These are phyloP conservation scores for Trichophyton schoenleinii DNA, from an alignment of 2,329 filamentous ascomycete genomes.

Conservation along the genomic window DNA sequence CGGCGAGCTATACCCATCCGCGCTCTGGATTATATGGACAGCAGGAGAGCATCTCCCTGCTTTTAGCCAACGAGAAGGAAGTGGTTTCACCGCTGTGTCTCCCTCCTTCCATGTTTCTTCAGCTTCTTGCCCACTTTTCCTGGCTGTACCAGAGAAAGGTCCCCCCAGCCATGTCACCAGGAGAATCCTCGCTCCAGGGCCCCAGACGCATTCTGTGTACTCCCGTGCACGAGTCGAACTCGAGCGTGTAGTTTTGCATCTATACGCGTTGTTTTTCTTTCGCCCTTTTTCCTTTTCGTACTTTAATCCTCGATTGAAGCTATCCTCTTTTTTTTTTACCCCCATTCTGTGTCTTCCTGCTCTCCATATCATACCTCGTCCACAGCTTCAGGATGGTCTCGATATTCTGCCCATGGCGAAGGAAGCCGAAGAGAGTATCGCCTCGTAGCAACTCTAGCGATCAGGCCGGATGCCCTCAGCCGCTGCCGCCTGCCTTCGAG, in stretches of 20 bases:
- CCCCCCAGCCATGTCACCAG: background rate
- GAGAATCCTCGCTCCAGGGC: background rate
- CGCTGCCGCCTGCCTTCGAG: background rate
- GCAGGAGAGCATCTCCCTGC: background rate
- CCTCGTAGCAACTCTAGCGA: background rate
- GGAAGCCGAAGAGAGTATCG: background rate
- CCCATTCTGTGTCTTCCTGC: background rate
- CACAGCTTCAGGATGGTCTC: background rate
- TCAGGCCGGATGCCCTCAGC: background rate
- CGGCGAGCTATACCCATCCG: no score
- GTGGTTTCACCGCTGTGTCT: background rate
- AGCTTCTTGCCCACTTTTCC: background rate
- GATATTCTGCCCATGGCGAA: conserved; percentile 2
- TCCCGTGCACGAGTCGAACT: no score
- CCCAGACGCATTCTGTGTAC: no score
- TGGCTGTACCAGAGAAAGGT: background rate
- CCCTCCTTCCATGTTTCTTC: background rate
- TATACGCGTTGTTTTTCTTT: background rate
- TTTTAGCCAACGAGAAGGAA: background rate
- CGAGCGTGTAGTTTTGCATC: no score
- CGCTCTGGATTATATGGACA: background rate
- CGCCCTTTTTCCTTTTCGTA: background rate
- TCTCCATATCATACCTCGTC: background rate
- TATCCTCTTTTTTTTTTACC: no score
- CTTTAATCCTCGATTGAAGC: background rate